These are phyloP conservation scores for Solanum sitiens DNA, from an alignment of 257 asterid species.

Conservation along the genomic window DNA sequence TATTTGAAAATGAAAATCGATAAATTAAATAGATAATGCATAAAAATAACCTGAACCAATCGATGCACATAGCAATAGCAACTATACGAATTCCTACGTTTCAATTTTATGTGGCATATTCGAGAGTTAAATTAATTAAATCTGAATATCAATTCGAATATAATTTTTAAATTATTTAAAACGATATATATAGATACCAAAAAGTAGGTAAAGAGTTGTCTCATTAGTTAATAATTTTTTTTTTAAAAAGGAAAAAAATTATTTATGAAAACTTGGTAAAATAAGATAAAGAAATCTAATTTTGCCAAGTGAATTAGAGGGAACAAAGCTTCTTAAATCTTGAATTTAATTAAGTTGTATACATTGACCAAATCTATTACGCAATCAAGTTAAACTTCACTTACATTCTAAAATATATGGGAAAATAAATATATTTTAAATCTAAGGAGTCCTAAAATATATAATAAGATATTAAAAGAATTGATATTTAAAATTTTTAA, in stretches of 20 bases:
- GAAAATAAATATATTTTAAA: no score
- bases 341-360: neutral
- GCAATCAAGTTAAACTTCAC: neutral
- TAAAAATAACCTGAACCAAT: no score
- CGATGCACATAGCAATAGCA: no score
- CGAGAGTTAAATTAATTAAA: neutral
- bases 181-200: no score
- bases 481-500: neutral
- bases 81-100: no score
- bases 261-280: neutral
- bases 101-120: neutral
- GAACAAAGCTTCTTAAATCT: neutral
- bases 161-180: no score
- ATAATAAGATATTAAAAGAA: neutral
- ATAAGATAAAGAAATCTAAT: no score
- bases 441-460: no score
- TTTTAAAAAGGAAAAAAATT: no score
- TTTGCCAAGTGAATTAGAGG: neutral
- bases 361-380: neutral
- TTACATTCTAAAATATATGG: no score
- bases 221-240: neutral
- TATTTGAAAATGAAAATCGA: fast-evolving
- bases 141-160: neutral
- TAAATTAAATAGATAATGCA: fast-evolving
- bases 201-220: neutral